Conservation (phyloP, 306 rosid species). For the Coriaria nepalensis region DNA sequence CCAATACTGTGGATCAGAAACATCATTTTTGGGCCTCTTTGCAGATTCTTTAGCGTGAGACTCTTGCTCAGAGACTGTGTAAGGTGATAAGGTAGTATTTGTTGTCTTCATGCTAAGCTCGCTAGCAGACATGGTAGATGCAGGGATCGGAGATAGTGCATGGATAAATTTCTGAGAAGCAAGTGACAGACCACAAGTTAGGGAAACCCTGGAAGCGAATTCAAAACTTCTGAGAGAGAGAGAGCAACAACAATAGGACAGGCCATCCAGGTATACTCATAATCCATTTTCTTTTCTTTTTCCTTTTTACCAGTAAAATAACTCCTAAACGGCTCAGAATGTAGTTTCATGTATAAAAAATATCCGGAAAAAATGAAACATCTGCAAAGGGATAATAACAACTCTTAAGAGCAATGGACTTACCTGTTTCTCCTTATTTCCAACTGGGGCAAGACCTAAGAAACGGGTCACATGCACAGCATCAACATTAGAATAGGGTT, state of each 20-base stretch:
- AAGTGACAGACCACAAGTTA: slow-evolving; percentile 16
- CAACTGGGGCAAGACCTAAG: slow-evolving; percentile 88
- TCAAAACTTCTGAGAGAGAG: slow-evolving; percentile 1
- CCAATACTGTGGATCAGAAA: slow-evolving; percentile 79
- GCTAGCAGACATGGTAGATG: slow-evolving; percentile 66
- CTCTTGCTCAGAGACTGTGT: slow-evolving; percentile 26
- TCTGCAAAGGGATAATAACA: no score
- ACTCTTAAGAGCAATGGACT: no score
- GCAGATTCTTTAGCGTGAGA: slow-evolving; percentile 28
- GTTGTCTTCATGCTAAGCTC: slow-evolving; percentile 60
- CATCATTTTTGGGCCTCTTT: slow-evolving; percentile 46
- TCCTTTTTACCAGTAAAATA: no score
- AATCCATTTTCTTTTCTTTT: no score
- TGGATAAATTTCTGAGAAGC: slow-evolving; percentile 84
- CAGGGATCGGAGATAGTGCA: slow-evolving; percentile 90
- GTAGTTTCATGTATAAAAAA: no score
- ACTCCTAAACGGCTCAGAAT: no score
- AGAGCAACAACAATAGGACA: slow-evolving; percentile 5
- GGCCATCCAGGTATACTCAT: no score
- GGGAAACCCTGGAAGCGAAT: slow-evolving; percentile 11
- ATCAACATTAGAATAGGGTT: slow-evolving; percentile 76
- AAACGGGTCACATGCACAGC: slow-evolving; percentile 91
- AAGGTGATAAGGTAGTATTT: slow-evolving; percentile 68
- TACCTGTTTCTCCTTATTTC: slow-evolving; percentile 96
- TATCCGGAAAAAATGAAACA: no score